These are phyloP conservation scores for Setomelanomma holmii DNA, from an alignment of 2,329 filamentous ascomycete species.

Conservation along the genomic window DNA sequence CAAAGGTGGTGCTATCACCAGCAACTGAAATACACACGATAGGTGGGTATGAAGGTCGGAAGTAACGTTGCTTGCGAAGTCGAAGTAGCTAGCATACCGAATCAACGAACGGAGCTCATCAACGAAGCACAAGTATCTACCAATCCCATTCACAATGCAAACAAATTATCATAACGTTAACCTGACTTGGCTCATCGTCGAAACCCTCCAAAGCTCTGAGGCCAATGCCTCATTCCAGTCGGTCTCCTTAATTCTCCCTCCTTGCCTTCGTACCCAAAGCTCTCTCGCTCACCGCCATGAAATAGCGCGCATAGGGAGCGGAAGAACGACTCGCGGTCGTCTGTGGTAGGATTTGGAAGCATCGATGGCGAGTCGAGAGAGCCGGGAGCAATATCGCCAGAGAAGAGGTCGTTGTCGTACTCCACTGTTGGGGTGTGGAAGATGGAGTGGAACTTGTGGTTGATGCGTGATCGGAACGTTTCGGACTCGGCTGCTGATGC, in stretches of 20 bases:
- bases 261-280: constrained; percentile 45
- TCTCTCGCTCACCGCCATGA: constrained; percentile 23
- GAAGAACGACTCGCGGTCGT: constrained; percentile 20
- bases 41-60: no score
- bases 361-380: constrained; percentile 43
- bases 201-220: constrained; percentile 23
- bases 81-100: not conserved
- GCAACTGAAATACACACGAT: no score
- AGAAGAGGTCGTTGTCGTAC: constrained; percentile 32
- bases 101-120: not conserved
- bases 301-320: constrained; percentile 33
- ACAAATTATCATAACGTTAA: not conserved
- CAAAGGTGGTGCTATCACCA: no score
- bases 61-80: no score
- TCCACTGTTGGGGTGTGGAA: constrained; percentile 24
- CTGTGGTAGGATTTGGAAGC: constrained; percentile 32
- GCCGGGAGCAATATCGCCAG: constrained; percentile 46
- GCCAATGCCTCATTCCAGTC: constrained; percentile 41
- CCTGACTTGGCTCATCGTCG: constrained; percentile 5
- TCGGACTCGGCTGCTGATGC: constrained; percentile 25
- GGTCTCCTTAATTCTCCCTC: constrained; percentile 43
- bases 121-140: not conserved
- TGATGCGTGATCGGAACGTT: constrained; percentile 27
- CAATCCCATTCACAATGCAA: no score
- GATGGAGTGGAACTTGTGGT: constrained; percentile 29